A percentile compares a stretch with the other conserved stretches of the same genome.
Evolutionary conservation across 371 early-diverging fungal genomes (phyloP).

Genomic region (Haplosporangium sp.): DNA sequence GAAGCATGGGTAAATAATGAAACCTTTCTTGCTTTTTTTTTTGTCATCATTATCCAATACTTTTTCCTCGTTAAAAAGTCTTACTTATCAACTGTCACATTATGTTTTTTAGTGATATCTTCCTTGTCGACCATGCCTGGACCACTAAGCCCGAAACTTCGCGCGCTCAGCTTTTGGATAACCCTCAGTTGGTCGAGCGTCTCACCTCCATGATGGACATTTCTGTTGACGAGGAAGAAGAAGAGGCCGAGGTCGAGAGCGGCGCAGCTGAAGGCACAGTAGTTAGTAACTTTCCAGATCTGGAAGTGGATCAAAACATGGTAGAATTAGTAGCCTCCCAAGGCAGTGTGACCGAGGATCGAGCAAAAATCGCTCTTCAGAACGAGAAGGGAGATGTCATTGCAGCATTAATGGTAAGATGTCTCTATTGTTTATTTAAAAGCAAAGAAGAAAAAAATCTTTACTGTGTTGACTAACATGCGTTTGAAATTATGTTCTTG

Average conservation of each 20-base stretch:
- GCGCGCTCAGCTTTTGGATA: constrained; percentile 63
- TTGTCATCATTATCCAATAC: too few species aligned
- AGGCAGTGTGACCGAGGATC: constrained; percentile 65
- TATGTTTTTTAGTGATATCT: constrained; percentile 64
- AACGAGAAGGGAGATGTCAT: constrained; percentile 72
- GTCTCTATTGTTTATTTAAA: too few species aligned
- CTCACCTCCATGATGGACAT: constrained; percentile 74
- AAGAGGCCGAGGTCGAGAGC: constrained; percentile 53
- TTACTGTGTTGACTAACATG: neutral
- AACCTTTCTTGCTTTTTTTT: too few species aligned
- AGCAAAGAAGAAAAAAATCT: too few species aligned
- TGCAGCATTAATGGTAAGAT: constrained; percentile 72
- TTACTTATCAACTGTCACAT: neutral
- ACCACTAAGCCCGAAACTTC: constrained; percentile 74
- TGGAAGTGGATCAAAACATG: constrained; percentile 58
- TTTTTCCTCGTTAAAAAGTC: too few species aligned
- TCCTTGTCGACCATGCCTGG: constrained; percentile 80
- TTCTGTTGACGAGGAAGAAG: constrained; percentile 59
- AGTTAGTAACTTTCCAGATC: constrained; percentile 44
- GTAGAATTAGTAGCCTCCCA: constrained; percentile 70
- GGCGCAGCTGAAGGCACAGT: constrained; percentile 15
- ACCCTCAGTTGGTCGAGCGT: constrained; percentile 68
- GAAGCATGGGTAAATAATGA: constrained; percentile 63
- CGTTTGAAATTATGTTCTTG: neutral
- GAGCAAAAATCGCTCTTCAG: constrained; percentile 68